Base-by-base conservation (phyloP, 2,329 filamentous ascomycete genomes). In the Colletotrichum sp. region DNA sequence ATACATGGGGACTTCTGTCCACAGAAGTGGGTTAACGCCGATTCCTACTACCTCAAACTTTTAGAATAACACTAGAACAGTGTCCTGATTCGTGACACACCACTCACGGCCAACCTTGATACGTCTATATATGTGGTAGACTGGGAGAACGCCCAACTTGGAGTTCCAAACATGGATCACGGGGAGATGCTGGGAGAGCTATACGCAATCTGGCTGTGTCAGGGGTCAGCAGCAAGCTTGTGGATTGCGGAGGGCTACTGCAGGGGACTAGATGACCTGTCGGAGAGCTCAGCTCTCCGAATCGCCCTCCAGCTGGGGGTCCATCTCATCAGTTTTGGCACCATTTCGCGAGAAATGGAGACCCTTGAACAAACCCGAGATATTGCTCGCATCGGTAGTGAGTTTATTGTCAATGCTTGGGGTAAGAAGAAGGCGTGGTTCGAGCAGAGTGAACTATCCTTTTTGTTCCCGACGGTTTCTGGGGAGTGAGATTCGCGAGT, bases 1-100 rank as follows among this genome's bases (percentile, higher is more conserved):
- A 87, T 92, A n/a, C 91, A 93, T 79, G 91, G 91, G 0, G 90
- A 93, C 77, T 92, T 92, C 70, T 92, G 91, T 90, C 89, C 90
- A 2, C 91, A 90, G 69, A 93, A 93, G 85, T 88, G 78, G 81
- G 87, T 82, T 13, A n/a, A 24, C 13, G 21, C 52, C 52, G 5
- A 49, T 26, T 18, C 52, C 52, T 57, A 57, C 21, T 57, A 12
- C 18, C 18, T 21, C 39, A 21, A 49, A 49, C 18, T n/a, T 49
- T 49, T n/a, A 10, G 39, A 57, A 24, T 26, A 57, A 57, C 39
- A n/a, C 39, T n/a, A 21, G 8, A 28, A 21, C 24, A 62, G 57
- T 62, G 57, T 62, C 18, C 57, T 62, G 21, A 62, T 62, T n/a
- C 15, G 28, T 5, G 26, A 62, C 26, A 30, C 26, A 30, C 57